Evolutionary conservation across 2,329 filamentous ascomycete species (phyloP), one percentile per base, ranked within the genome.

Genomic region (Apiospora aurea): DNA sequence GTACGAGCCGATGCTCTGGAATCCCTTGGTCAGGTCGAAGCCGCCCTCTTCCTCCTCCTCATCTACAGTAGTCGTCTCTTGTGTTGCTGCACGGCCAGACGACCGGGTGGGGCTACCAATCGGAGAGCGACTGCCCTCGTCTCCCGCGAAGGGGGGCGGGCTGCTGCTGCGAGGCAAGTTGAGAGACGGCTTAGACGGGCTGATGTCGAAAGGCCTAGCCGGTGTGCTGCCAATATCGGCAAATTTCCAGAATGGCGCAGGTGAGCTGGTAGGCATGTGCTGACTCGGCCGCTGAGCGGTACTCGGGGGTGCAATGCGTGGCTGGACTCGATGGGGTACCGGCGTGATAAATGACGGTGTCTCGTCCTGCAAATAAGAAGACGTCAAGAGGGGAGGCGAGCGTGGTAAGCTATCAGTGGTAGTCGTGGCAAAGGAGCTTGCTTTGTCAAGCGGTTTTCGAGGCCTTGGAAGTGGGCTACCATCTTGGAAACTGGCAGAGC

Each of bases 221-320:
- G 93, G 93, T 1, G 93, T 95, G 81, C 91, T 94, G 38, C 89
- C 89, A 72, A 94, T 88, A 75, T 95, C 93, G 53, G 93, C 91
- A 81, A 93, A 96, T 80, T 94, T 95, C 94, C 94, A 97, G 81
- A 97, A 96, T 0, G 94, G 93, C 0, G 94, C 94, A 0, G 94
- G 94, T 44, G 93, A 95, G 76, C 92, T 94, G 66, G 94, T 95
- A 46, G 94, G 93, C 89, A 96, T 94, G 80, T 94, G 94, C 78
- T 95, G 93, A 78, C 93, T 95, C 13, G 94, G 94, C 71, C 93
- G 87, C 79, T 95, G 93, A 6, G 93, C 90, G 7, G 94, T 96
- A 77, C 92, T 95, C 0, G 94, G 93, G 43, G 94, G 94, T 0
- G 92, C 93, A 53, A 96, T 87, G 76, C 89, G 90, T 43, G 94